Percentiles rank a stretch among this genome's conserved stretches.
Conservation (phyloP, 495 filamentous ascomycete genomes). For the Neurospora intermedia region DNA sequence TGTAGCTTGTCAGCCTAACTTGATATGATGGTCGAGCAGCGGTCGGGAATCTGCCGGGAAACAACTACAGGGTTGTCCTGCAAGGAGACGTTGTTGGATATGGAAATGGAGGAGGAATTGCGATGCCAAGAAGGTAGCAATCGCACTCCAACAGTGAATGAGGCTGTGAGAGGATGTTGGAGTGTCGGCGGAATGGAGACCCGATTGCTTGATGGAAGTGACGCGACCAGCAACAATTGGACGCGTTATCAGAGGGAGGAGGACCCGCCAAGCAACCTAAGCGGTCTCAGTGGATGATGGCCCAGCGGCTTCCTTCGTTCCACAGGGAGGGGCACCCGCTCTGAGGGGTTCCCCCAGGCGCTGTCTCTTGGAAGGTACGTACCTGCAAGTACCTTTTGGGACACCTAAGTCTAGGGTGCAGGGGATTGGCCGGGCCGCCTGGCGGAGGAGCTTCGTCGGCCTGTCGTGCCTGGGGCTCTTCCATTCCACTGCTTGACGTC, state of each 20-base stretch:
- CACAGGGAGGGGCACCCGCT: not conserved
- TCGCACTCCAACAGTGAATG: too few species aligned
- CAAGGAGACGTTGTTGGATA: not conserved
- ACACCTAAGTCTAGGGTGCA: not conserved
- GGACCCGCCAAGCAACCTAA: not conserved
- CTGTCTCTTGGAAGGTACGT: slow-evolving; percentile 4
- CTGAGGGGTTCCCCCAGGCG: not conserved
- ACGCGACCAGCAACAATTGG: not conserved
- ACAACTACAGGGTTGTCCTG: not conserved
- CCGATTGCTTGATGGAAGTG: not conserved
- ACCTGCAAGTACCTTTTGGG: slow-evolving; percentile 6
- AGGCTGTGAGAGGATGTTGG: not conserved
- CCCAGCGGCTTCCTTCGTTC: not conserved
- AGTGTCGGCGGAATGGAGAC: not conserved
- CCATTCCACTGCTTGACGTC: not conserved
- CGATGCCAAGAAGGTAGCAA: not conserved
- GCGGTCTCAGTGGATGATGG: not conserved
- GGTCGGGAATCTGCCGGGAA: not conserved
- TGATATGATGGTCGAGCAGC: not conserved
- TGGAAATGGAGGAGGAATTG: not conserved
- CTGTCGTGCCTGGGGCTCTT: slow-evolving; percentile 27
- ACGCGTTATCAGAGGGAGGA: not conserved
- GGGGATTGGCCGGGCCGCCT: slow-evolving; percentile 10
- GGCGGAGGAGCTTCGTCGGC: slow-evolving; percentile 20
- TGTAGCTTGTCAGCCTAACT: not conserved